These are phyloP conservation scores for Xylariaceae sp. DNA, from an alignment of 2,329 filamentous ascomycete species.

Conservation along the genomic window DNA sequence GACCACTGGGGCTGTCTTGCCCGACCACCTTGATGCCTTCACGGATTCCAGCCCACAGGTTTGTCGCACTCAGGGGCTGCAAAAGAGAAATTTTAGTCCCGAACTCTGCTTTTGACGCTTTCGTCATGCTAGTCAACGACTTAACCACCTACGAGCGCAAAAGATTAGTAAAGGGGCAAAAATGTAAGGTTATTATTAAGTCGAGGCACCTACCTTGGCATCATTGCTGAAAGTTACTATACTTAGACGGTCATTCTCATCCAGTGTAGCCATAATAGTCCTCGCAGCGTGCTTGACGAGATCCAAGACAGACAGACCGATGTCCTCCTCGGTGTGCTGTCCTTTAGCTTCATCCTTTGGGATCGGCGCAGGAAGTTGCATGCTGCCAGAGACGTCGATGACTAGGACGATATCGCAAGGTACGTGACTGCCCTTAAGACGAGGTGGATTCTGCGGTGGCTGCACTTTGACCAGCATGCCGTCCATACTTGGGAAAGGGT, in stretches of 20 bases:
- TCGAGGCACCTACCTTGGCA: constrained; percentile 29
- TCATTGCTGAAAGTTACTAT: constrained; percentile 51
- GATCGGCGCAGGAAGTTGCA: constrained; percentile 44
- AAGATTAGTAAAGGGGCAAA: background rate
- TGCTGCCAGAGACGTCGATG: constrained; percentile 59
- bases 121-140: constrained; percentile 44
- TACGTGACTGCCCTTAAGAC: constrained; percentile 34
- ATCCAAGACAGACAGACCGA: constrained; percentile 53
- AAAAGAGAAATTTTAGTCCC: constrained; percentile 42
- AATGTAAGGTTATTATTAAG: too few species aligned
- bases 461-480: constrained; percentile 45
- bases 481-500: constrained; percentile 36
- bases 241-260: constrained; percentile 51
- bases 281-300: constrained; percentile 57
- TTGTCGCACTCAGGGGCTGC: constrained; percentile 39
- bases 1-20: constrained; percentile 26
- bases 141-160: constrained; percentile 36
- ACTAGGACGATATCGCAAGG: constrained; percentile 59
- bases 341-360: constrained; percentile 37
- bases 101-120: constrained; percentile 40
- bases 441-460: constrained; percentile 37
- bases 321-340: constrained; percentile 34
- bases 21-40: constrained; percentile 48
- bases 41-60: constrained; percentile 55
- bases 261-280: constrained; percentile 55